Percentiles rank a stretch among this genome's conserved stretches.
phyloP scores from a whole-genome alignment of 352 stramenopile species.

The Pythium diclinum region DNA sequence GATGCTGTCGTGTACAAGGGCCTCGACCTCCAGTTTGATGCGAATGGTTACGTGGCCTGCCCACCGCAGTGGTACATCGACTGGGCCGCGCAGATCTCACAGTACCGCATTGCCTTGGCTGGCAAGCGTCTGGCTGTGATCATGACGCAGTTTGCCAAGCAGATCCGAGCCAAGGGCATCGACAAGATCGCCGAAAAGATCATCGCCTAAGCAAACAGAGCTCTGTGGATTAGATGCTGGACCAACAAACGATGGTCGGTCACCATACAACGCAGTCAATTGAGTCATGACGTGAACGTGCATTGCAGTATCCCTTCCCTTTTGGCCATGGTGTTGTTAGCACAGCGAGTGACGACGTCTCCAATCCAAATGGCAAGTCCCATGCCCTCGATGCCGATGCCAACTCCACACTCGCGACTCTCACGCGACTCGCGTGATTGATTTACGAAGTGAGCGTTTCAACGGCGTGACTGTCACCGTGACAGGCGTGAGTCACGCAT shows the following conservation, averaged over 20 bases:
- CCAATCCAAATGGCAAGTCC: no score
- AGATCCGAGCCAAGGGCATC: conserved; percentile 22
- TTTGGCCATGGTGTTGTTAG: no score
- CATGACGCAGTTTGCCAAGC: conserved; percentile 27
- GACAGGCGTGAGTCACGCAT: neutral
- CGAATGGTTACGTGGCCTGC: conserved; percentile 29
- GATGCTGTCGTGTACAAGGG: conserved; percentile 26
- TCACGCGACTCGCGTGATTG: neutral
- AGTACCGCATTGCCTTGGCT: conserved; percentile 25
- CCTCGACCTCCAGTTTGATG: conserved; percentile 19
- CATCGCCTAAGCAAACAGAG: neutral
- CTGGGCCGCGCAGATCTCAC: conserved; percentile 20
- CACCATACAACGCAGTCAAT: neutral
- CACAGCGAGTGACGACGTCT: no score
- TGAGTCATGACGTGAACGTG: neutral
- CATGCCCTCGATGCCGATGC: no score
- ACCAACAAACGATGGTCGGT: no score
- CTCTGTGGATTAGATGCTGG: neutral
- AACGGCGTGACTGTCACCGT: neutral
- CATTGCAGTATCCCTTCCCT: no score
- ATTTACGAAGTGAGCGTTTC: neutral
- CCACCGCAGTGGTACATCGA: conserved; percentile 25
- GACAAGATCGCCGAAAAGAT: conserved; percentile 2
- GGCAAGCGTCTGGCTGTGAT: conserved; percentile 33
- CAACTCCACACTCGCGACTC: no score